These are phyloP conservation scores for Miamiensis avidus DNA, from an alignment of 169 alveolate species.

Conservation along the genomic window DNA sequence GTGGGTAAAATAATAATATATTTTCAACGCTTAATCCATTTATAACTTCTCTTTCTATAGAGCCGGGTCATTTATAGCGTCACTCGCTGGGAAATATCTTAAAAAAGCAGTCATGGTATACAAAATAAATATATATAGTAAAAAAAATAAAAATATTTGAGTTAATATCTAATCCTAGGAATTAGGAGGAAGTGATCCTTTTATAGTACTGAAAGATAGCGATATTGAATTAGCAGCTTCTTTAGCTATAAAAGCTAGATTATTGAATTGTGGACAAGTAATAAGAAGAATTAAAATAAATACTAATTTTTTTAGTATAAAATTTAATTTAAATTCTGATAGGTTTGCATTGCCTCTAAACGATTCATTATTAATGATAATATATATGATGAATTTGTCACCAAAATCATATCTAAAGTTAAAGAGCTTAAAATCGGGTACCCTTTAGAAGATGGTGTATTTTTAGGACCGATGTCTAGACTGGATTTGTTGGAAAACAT, in stretches of 20 bases:
- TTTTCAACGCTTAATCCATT: too few relatives aligned
- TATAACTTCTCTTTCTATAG: background rate
- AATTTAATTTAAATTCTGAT: slow-evolving; percentile 20
- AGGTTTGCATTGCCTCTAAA: slow-evolving; percentile 64
- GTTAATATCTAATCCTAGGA: slow-evolving; percentile 10
- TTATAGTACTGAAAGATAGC: slow-evolving; percentile 62
- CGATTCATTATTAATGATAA: slow-evolving; percentile 51
- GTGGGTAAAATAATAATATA: background rate
- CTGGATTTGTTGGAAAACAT: slow-evolving; percentile 35
- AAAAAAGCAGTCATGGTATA: slow-evolving; percentile 41
- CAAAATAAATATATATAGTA: background rate
- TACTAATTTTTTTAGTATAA: too few relatives aligned
- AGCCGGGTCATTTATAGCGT: background rate
- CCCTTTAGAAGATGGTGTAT: slow-evolving; percentile 47
- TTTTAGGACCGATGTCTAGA: slow-evolving; percentile 65
- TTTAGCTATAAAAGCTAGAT: slow-evolving; percentile 39
- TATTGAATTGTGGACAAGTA: background rate
- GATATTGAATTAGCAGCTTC: slow-evolving; percentile 48
- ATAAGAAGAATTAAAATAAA: background rate
- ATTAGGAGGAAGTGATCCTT: slow-evolving; percentile 75
- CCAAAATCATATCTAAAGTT: slow-evolving; percentile 23
- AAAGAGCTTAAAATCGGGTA: slow-evolving; percentile 45
- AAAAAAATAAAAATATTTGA: too few relatives aligned
- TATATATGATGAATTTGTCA: slow-evolving; percentile 53
- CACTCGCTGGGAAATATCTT: slow-evolving; percentile 46